These are phyloP conservation scores for Quercus aquifolioides DNA, from an alignment of 306 rosid species.

Conservation along the genomic window DNA sequence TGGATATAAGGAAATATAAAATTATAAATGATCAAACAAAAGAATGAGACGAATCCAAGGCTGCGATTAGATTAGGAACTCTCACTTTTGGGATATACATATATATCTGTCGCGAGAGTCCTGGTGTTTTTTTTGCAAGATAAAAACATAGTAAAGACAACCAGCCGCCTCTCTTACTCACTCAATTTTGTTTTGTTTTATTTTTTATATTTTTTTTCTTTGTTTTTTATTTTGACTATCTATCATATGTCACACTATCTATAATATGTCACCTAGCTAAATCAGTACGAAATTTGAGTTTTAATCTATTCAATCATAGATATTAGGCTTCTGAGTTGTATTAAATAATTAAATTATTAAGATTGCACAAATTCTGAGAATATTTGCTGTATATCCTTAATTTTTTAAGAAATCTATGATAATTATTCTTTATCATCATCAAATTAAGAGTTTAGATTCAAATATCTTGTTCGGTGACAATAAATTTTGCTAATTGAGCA, in stretches of 20 bases:
- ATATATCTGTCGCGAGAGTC: slow-evolving; percentile 10
- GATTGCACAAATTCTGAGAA: no score
- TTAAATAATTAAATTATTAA: no score
- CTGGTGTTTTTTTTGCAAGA: slow-evolving; percentile 8
- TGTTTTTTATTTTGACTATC: slow-evolving; percentile 9
- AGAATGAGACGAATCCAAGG: background rate
- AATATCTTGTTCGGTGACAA: no score
- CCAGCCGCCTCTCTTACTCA: slow-evolving; percentile 13
- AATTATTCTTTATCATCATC: no score
- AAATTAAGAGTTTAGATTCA: no score
- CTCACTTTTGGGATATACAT: background rate
- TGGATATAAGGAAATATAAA: background rate
- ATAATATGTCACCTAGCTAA: background rate
- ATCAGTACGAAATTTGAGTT: no score
- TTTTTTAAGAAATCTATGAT: no score
- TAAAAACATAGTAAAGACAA: slow-evolving; percentile 17
- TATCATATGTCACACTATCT: background rate
- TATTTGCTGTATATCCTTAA: no score
- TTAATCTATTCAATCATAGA: no score
- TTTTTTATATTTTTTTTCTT: background rate
- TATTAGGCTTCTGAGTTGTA: no score
- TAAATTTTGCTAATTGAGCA: no score
- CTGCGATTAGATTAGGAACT: background rate
- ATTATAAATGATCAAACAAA: no score
- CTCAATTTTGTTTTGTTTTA: background rate